Percentiles rank a stretch among this genome's conserved stretches.
Conservation (phyloP, 2,329 filamentous ascomycete species). For the Hypoxylon sp. region DNA sequence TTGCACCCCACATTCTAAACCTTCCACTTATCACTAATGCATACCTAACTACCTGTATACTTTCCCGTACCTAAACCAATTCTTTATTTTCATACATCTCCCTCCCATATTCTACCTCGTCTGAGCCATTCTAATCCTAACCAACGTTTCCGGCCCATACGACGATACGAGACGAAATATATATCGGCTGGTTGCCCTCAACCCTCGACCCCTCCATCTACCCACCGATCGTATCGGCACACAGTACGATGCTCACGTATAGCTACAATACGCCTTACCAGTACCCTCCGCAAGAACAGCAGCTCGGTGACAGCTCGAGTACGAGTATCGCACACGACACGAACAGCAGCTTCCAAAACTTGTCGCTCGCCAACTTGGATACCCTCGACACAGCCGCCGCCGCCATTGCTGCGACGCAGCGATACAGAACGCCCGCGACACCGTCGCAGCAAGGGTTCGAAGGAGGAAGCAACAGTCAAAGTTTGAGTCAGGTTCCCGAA, state of each 20-base stretch:
- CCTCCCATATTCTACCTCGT: conserved; percentile 2
- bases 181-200: conserved; percentile 2
- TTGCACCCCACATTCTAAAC: conserved; percentile 29
- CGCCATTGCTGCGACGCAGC: conserved; percentile 41
- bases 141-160: conserved; percentile 3
- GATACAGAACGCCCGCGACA: conserved; percentile 34
- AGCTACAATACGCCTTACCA: conserved; percentile 38
- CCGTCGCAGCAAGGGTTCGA: conserved; percentile 29
- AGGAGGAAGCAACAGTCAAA: conserved; percentile 35
- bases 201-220: conserved; percentile 2
- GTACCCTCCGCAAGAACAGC: conserved; percentile 27
- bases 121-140: conserved; percentile 12
- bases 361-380: conserved; percentile 46
- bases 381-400: conserved; percentile 47
- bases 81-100: conserved; percentile 5
- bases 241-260: conserved; percentile 46
- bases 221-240: conserved; percentile 23
- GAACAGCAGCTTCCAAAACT: conserved; percentile 33
- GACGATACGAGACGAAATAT: conserved; percentile 3
- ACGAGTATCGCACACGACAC: conserved; percentile 44
- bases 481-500: conserved; percentile 41
- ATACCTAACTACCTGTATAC: no score
- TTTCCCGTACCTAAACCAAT: no score
- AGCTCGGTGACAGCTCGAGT: conserved; percentile 26
- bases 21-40: conserved; percentile 20